Conservation (phyloP, 2,329 filamentous ascomycete genomes). For the Ceratocystis huliohia region DNA sequence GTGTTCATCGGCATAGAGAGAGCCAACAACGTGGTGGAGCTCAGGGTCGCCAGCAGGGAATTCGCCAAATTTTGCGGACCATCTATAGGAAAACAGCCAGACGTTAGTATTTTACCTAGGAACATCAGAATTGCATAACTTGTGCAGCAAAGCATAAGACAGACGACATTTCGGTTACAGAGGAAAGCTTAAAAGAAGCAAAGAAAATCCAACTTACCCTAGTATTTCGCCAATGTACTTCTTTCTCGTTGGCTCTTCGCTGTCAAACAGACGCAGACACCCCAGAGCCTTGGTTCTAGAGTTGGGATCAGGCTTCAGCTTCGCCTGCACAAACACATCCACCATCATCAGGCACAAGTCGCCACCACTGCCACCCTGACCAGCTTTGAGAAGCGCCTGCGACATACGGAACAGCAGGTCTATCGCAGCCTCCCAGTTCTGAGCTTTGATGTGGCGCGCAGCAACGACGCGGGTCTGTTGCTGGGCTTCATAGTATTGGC, state of each 20-base stretch:
- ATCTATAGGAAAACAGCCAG: slow-evolving; percentile 31
- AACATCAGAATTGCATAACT: not conserved
- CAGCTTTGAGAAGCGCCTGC: slow-evolving; percentile 72
- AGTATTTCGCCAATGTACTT: slow-evolving; percentile 81
- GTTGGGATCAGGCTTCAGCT: slow-evolving; percentile 60
- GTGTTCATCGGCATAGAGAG: slow-evolving; percentile 81
- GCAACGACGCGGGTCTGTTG: slow-evolving; percentile 95
- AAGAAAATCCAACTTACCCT: slow-evolving; percentile 37
- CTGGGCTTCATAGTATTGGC: slow-evolving; percentile 94
- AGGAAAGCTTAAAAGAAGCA: not conserved
- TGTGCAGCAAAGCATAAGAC: not conserved
- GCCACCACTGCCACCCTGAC: slow-evolving; percentile 86
- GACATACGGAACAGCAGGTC: slow-evolving; percentile 78
- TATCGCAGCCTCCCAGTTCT: slow-evolving; percentile 73
- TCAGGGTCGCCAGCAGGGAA: slow-evolving; percentile 88
- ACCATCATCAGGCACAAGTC: slow-evolving; percentile 79
- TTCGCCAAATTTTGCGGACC: slow-evolving; percentile 76
- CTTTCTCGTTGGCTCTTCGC: slow-evolving; percentile 80
- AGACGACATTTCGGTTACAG: no score
- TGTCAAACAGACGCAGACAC: slow-evolving; percentile 66
- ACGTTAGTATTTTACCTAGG: not conserved
- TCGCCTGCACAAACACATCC: slow-evolving; percentile 82
- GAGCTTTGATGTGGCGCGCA: slow-evolving; percentile 78
- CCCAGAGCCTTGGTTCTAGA: slow-evolving; percentile 65
- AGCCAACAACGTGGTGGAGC: slow-evolving; percentile 81